These are phyloP conservation scores for Blepharisma stoltei DNA, from an alignment of 73 alveolate species.

Conservation along the genomic window DNA sequence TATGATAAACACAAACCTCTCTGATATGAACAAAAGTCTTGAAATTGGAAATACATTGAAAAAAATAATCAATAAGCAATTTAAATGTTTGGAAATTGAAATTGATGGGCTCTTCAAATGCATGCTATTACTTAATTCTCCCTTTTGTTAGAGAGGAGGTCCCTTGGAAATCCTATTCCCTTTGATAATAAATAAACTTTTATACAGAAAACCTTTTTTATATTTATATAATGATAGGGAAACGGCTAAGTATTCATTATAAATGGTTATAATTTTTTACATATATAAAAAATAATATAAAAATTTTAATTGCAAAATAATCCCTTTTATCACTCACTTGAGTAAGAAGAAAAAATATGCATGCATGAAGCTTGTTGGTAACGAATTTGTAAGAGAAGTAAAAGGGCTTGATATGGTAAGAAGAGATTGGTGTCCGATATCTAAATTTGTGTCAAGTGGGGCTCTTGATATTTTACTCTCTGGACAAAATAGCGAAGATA, in stretches of 20 bases:
- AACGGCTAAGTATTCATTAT: too few species aligned
- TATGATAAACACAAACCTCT: constrained; percentile 84
- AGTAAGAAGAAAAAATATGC: constrained; percentile 99
- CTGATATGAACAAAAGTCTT: constrained; percentile 77
- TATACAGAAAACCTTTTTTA: too few species aligned
- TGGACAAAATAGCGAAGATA: constrained; percentile 82
- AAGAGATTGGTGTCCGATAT: constrained; percentile 97
- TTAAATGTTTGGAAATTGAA: constrained; percentile 93
- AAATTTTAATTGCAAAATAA: too few species aligned
- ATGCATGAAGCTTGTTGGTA: constrained; percentile 75
- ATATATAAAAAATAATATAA: too few species aligned
- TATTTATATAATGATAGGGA: too few species aligned
- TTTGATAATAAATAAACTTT: too few species aligned
- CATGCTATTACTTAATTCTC: constrained; percentile 85
- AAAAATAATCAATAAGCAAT: constrained; percentile 83
- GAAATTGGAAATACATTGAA: constrained; percentile 81
- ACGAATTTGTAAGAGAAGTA: constrained; percentile 51
- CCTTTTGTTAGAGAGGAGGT: too few species aligned
- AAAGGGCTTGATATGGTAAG: constrained; percentile 99
- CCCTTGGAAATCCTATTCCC: too few species aligned
- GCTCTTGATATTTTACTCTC: constrained; percentile 76
- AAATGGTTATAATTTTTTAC: too few species aligned
- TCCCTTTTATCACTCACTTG: too few species aligned
- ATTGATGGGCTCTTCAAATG: constrained; percentile 96
- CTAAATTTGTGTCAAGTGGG: constrained; percentile 72